A percentile compares a stretch with the other conserved stretches of the same genome.
Conservation (phyloP, 352 stramenopile species). For the Globisporangium okanoganense region DNA sequence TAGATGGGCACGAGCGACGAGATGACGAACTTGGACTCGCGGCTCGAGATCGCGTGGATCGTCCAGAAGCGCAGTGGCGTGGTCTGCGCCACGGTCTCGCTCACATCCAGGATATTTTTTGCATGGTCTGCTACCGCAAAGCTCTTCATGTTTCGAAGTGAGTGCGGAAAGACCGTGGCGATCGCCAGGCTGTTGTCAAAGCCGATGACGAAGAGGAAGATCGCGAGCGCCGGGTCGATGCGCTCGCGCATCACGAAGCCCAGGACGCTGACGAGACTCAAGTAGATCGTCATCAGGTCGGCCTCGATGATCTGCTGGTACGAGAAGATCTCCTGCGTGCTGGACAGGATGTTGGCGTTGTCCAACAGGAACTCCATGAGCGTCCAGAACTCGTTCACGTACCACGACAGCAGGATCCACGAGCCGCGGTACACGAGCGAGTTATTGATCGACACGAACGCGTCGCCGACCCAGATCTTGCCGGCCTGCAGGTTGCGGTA, state of each 20-base stretch:
- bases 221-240: constrained; percentile 5
- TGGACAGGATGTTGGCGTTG: constrained; percentile 4
- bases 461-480: constrained; percentile 44
- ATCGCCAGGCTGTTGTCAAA: no score
- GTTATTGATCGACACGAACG: constrained; percentile 41
- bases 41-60: constrained; percentile 3
- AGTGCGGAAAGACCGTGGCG: not conserved
- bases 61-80: constrained; percentile 20
- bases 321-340: not conserved
- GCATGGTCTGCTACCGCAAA: no score
- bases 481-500: constrained; percentile 28
- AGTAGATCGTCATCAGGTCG: constrained; percentile 13
- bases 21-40: no score
- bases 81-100: constrained; percentile 15
- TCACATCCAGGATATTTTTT: no score
- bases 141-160: no score
- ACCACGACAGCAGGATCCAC: constrained; percentile 35
- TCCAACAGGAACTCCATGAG: constrained; percentile 30
- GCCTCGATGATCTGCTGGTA: constrained; percentile 8
- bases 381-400: constrained; percentile 44
- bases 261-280: not conserved
- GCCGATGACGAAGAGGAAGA: constrained; percentile 4
- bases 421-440: constrained; percentile 27
- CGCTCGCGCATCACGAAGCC: not conserved
- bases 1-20: no score